Conservation (phyloP, 176 grass and related monocot genomes). For the Oryza meyeriana region DNA sequence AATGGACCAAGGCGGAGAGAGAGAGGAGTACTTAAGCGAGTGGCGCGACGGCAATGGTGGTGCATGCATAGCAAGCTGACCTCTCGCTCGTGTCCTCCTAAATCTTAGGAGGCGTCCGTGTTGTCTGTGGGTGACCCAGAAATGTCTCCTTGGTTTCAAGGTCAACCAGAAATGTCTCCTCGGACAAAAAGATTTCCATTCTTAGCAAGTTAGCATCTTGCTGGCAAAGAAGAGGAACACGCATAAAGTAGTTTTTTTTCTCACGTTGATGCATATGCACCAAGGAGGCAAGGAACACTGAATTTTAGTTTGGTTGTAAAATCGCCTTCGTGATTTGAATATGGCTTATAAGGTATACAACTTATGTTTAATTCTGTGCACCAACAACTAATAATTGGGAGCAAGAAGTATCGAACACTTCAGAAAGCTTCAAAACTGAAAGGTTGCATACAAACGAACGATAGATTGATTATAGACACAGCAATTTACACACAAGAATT, state of each 20-base stretch:
- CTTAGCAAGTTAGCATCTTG: neutral
- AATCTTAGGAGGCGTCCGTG: conserved; percentile 17
- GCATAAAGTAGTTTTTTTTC: no score
- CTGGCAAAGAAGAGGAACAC: neutral
- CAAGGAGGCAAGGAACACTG: no score
- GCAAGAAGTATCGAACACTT: neutral
- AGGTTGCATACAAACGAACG: neutral
- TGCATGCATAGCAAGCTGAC: neutral
- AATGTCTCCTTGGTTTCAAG: conserved; percentile 29
- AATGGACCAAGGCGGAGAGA: conserved; percentile 39
- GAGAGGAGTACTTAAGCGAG: conserved; percentile 35
- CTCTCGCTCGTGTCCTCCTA: conserved; percentile 19
- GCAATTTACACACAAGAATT: neutral
- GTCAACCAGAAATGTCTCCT: conserved; percentile 31
- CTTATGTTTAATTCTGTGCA: no score
- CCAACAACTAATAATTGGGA: neutral
- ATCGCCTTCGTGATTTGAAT: no score
- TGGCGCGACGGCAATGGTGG: conserved; percentile 37
- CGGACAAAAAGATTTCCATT: neutral
- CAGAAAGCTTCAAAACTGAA: neutral
- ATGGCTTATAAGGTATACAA: no score
- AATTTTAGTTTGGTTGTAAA: no score
- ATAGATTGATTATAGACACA: neutral
- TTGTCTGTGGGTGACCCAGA: neutral
- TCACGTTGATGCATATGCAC: no score